phyloP scores from a whole-genome alignment of 2,329 filamentous ascomycete genomes.

The Botrytis byssoidea region DNA sequence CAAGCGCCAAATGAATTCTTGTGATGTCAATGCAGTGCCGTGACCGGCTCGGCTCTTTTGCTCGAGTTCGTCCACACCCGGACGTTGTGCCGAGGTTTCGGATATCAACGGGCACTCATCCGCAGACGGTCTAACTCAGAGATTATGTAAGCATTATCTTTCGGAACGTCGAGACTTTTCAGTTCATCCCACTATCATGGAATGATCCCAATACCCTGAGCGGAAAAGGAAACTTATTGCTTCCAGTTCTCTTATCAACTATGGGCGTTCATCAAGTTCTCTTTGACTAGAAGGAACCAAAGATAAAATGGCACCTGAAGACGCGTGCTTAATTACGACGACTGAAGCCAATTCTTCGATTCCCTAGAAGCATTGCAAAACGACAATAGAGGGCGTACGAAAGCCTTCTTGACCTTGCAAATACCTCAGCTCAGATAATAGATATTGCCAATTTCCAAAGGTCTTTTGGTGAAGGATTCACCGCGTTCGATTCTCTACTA shows the following conservation, averaged over 20 bases:
- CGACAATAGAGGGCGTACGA: too few species aligned
- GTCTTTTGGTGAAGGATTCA: too few species aligned
- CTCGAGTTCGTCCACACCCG: neutral
- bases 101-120: neutral
- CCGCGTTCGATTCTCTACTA: neutral
- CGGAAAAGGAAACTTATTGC: too few species aligned
- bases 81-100: neutral
- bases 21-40: neutral
- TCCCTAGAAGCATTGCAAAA: neutral
- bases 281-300: neutral
- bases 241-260: neutral
- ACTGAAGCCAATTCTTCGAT: neutral
- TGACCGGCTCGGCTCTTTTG: neutral
- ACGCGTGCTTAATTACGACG: neutral
- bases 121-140: accelerated
- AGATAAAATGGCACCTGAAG: neutral
- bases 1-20: neutral
- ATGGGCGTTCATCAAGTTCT: too few species aligned
- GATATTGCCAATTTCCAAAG: neutral
- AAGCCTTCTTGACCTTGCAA: neutral
- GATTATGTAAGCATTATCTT: neutral
- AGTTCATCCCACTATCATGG: neutral
- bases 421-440: neutral
- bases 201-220: neutral
- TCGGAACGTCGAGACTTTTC: neutral